Evolutionary conservation across 1,139 yeast genomes (phyloP), one percentile per base, ranked within the genome.

Genomic region (Pichia norvegensis): DNA sequence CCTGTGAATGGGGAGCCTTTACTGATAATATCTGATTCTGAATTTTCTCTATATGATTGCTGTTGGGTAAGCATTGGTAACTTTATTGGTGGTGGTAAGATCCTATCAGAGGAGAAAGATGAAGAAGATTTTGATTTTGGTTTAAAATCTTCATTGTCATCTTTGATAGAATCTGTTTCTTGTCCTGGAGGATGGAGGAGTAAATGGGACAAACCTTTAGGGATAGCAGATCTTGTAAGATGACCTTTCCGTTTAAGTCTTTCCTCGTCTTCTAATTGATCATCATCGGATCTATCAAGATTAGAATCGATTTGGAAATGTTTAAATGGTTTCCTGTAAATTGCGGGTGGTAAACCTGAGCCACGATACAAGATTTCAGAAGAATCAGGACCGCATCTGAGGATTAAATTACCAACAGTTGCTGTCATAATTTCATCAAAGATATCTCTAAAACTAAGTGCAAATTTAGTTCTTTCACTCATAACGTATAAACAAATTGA

Each of bases 391-490:
- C 79, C 79, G 63, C 79, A 74, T 53, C 79, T 64, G 45, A 74
- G 72, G 40, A 74, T 72, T 51, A 74, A 58, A 49, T 74, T 74
- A 29, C 75, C 78, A 31, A 74, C 69, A 0, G 83, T 78, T 4
- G 81, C 79, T 52, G 70, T 66, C 73, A 78, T 73, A 49, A 78
- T 62, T 54, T 76, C 79, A 55, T 78, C 84, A 62, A 78, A 78
- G 3, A 81, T 76, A 53, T 78, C 82, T 55, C 83, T 66, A 54
- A 76, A 78, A 38, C 71, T 70, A 20, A 74, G 58, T 2, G 81
- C 81, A 59, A 77, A 73, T 49, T 70, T 68, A 0, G 82, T 74
- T 50, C 83, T 66, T 55, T 78, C 83, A n/a, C 81, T 71, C 78
- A 78, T 74, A 4, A 76, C 79, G 55, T 75, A 78, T 20, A 78